Evolutionary conservation across 805 yeast genomes (phyloP).

Genomic region (Teunomyces panamensis): DNA sequence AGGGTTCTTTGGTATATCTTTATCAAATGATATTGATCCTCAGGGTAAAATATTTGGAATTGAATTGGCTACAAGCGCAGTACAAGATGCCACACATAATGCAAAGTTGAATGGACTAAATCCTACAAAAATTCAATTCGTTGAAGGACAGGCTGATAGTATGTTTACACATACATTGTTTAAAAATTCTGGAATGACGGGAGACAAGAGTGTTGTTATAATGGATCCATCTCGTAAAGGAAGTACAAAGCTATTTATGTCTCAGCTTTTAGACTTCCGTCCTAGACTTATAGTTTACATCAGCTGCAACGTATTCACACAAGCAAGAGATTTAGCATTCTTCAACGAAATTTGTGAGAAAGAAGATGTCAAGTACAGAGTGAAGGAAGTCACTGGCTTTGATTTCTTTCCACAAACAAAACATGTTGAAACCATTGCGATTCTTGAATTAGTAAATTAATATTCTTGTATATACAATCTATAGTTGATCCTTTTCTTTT

Average conservation of each 20-base stretch:
- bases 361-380: slow-evolving; percentile 11
- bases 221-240: slow-evolving; percentile 49
- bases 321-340: slow-evolving; percentile 40
- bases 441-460: slow-evolving; percentile 27
- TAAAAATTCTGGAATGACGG: slow-evolving; percentile 23
- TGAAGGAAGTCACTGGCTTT: slow-evolving; percentile 32
- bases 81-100: slow-evolving; percentile 37
- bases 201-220: slow-evolving; percentile 33
- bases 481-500: neutral
- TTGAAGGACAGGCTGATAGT: slow-evolving; percentile 36
- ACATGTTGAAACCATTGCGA: slow-evolving; percentile 56
- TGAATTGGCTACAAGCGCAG: slow-evolving; percentile 32
- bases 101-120: slow-evolving; percentile 35
- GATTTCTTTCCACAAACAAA: slow-evolving; percentile 57
- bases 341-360: slow-evolving; percentile 23
- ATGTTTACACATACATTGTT: slow-evolving; percentile 29
- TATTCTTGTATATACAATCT: slow-evolving; percentile 3
- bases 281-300: slow-evolving; percentile 40
- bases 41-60: slow-evolving; percentile 41
- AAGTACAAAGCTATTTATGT: slow-evolving; percentile 30
- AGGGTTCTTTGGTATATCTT: slow-evolving; percentile 42
- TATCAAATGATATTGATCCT: slow-evolving; percentile 24
- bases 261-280: slow-evolving; percentile 33
- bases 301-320: slow-evolving; percentile 46
- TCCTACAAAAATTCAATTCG: slow-evolving; percentile 28